Evolutionary conservation across 257 asterid species (phyloP).

Genomic region (Solanum piurae): DNA sequence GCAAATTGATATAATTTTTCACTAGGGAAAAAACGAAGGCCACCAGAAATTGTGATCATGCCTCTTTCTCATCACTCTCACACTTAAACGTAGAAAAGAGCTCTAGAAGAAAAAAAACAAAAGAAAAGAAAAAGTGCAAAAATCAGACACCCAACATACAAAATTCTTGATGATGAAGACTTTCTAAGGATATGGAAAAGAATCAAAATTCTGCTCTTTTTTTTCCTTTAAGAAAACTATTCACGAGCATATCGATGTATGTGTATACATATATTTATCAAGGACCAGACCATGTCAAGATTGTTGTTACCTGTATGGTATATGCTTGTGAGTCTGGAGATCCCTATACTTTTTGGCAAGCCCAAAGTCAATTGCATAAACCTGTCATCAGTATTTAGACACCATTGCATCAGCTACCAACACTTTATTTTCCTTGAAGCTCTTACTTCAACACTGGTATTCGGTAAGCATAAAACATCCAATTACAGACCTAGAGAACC

Average conservation of each 20-base stretch:
- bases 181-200: not conserved
- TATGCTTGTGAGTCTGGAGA: constrained; percentile 39
- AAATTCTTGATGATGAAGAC: not conserved
- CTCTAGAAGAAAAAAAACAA: not conserved
- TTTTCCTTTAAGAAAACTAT: not conserved
- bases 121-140: not conserved
- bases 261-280: not conserved
- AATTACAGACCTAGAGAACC: not conserved
- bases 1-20: not conserved
- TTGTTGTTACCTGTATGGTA: constrained; percentile 28
- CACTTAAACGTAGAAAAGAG: not conserved
- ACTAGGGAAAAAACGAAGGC: not conserved
- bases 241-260: not conserved
- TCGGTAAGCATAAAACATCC: not conserved
- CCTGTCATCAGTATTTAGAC: constrained; percentile 11
- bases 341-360: constrained; percentile 39
- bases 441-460: not conserved
- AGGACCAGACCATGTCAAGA: not conserved
- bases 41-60: not conserved
- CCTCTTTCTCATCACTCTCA: not conserved
- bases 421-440: not conserved
- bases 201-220: not conserved
- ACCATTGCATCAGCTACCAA: not conserved
- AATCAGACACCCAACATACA: not conserved
- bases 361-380: constrained; percentile 33